A percentile compares a stretch with the other conserved stretches of the same genome.
These are phyloP conservation scores for Diaporthe batatas DNA, from an alignment of 2,329 filamentous ascomycete genomes.

Conservation along the genomic window DNA sequence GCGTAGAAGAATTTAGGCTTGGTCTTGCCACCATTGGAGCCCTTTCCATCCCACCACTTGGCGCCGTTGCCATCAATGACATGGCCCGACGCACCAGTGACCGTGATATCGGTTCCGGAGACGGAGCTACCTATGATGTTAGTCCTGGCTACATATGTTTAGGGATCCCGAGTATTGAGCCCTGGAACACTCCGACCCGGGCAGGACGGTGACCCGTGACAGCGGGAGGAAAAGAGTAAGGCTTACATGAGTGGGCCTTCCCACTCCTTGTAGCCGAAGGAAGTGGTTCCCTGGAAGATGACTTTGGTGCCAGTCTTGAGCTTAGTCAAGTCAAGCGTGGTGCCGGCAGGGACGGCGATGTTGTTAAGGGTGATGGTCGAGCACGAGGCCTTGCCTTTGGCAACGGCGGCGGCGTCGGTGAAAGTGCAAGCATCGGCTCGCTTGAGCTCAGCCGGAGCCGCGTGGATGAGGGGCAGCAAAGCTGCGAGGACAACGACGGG, in stretches of 20 bases:
- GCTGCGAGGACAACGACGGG: slow-evolving; percentile 31
- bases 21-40: slow-evolving; percentile 54
- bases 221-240: too few relatives aligned
- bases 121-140: slow-evolving; percentile 12
- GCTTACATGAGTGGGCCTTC: slow-evolving; percentile 59
- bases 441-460: slow-evolving; percentile 26
- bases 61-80: slow-evolving; percentile 43
- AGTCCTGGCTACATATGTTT: too few relatives aligned
- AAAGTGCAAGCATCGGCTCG: slow-evolving; percentile 63
- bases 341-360: slow-evolving; percentile 53
- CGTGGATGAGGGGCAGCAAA: slow-evolving; percentile 33
- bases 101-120: slow-evolving; percentile 43
- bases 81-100: slow-evolving; percentile 47
- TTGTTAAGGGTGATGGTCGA: slow-evolving; percentile 54
- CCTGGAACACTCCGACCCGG: too few relatives aligned
- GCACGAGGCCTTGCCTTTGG: slow-evolving; percentile 58
- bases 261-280: slow-evolving; percentile 70
- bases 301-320: slow-evolving; percentile 50
- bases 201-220: too few relatives aligned
- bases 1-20: slow-evolving; percentile 65
- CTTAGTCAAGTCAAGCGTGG: slow-evolving; percentile 53
- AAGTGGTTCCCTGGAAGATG: slow-evolving; percentile 51
- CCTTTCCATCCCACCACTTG: slow-evolving; percentile 51
- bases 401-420: slow-evolving; percentile 60
- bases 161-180: too few relatives aligned